phyloP scores from a whole-genome alignment of 768 basidiomycete genomes.

The Suillus sp. region DNA sequence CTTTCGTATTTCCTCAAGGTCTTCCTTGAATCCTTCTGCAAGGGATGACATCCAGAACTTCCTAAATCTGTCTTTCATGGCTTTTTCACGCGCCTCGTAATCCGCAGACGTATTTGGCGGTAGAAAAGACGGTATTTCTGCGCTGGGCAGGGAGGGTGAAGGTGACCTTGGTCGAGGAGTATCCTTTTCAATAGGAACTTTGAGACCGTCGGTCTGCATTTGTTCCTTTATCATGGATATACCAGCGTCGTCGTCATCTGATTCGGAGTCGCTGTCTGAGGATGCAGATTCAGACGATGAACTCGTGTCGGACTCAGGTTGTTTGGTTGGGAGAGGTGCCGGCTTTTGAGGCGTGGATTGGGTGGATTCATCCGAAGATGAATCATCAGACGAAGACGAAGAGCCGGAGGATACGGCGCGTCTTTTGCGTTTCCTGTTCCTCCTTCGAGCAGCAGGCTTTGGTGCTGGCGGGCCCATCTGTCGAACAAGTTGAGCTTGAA shows the following conservation, averaged over 20 bases:
- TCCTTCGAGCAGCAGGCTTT: slow-evolving; percentile 41
- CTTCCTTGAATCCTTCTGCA: slow-evolving; percentile 80
- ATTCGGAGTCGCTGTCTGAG: slow-evolving; percentile 20
- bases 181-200: slow-evolving; percentile 3
- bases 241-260: slow-evolving; percentile 10
- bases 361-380: slow-evolving; percentile 22
- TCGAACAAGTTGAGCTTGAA: background rate
- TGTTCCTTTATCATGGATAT: slow-evolving; percentile 6
- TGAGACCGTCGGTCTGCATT: slow-evolving; percentile 1
- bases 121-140: slow-evolving; percentile 59
- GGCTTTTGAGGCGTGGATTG: slow-evolving; percentile 8
- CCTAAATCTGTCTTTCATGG: slow-evolving; percentile 67
- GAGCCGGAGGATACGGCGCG: slow-evolving; percentile 46
- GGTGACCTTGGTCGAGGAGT: slow-evolving; percentile 25
- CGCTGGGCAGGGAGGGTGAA: slow-evolving; percentile 22
- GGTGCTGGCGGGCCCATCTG: slow-evolving; percentile 33
- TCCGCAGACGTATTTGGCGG: slow-evolving; percentile 35
- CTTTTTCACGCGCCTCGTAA: slow-evolving; percentile 46
- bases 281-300: slow-evolving; percentile 23
- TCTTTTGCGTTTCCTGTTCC: slow-evolving; percentile 57
- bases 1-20: slow-evolving; percentile 83
- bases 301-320: slow-evolving; percentile 14
- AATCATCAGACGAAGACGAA: slow-evolving; percentile 40
- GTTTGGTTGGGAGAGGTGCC: slow-evolving; percentile 6
- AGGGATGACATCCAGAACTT: slow-evolving; percentile 88